Evolutionary conservation across 495 filamentous ascomycete species (phyloP), one percentile per base, ranked within the genome.

Genomic region (Xylaria cubensis): DNA sequence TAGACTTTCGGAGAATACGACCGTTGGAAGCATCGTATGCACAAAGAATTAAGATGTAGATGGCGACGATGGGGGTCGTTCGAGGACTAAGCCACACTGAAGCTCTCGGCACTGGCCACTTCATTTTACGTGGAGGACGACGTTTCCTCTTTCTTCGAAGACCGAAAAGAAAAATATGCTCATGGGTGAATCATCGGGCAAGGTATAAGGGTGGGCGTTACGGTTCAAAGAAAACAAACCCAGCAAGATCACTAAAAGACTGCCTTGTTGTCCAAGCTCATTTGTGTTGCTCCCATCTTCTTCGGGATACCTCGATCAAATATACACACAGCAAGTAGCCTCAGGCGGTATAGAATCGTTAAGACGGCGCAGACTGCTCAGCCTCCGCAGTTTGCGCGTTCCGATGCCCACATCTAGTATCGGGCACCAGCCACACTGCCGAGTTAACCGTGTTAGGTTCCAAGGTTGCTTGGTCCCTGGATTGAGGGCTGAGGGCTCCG

Each of bases 351-450:
- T 39, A 39, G 36, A 39, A 39, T 39, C 36, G 13, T 39, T 2
- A 15, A 13, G 17, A 61, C 34, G 61, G 36, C 61, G 42, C 42
- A 65, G 42, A 42, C 42, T 13, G 26, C 63, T 65, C 63, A 65
- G 63, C 63, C 63, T 48, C 63, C n/a, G 32, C n/a, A 29, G 26
- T 48, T 48, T 65, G 42, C 63, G 63, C 21, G 36, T 41, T 17
- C 42, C 10, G 61, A 15, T 17, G 21, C 13, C 26, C 3, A 26
- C 46, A 34, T 4, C 17, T 44, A 36, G 26, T 26, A 55, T 67
- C 26, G 10, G 50, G 50, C 50, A 67, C 29, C 13, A 67, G 65
- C 65, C 65, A 67, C 65, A 56, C 65, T 56, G 65, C 65, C 65
- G 65, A 41, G 50, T 21, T 67, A 67, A 41, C 65, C 65, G 65